Evolutionary conservation across 192 early-diverging fungal genomes (phyloP), one percentile per base, ranked within the genome.

Genomic region (Rhizoclosmatium sp.): DNA sequence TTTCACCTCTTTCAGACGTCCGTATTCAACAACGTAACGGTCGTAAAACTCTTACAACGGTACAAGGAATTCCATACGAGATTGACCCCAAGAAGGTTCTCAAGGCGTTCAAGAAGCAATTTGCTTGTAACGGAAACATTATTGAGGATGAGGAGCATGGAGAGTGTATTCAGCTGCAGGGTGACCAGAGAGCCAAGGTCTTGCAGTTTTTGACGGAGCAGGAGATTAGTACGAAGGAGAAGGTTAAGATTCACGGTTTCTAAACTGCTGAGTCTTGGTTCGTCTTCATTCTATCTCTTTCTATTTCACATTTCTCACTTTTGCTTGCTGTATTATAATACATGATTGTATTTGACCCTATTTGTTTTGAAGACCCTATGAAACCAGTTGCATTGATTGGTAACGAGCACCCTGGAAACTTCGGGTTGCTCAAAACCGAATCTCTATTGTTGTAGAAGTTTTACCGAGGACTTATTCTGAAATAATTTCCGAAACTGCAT

Each of bases 21-120:
- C 96, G 97, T 85, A 94, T 99, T 79, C 96, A 97, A 87, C 96
- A 96, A 84, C 93, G 96, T 78, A 97, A 96, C 85, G 96, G 96
- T 76, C 93, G 95, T 82, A 99, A 99, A 89, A 97, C 96, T 72
- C 85, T 97, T 78, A 98, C 97, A 16, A 98, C 97, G 42, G 90
- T 99, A 59, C 94, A 96, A 83, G 97, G 97, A 47, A 90, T 99
- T 44, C 91, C 94, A 65, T 84, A 84, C 23, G 91, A 94, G 74
- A 89, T 95, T 73, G 96, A 98, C 84, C 88, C 91, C 78, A 97
- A 97, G 89, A 90, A 90, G 69, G 86, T 99, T 80, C 87, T 98
- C 80, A 99, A 99, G 89, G 93, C 92, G 66, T 96, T 99, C 82
- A 99, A 97, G 88, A 97, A 97, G 85, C 92, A 93, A 46, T 97